These are phyloP conservation scores for Triticum aestivum DNA, from an alignment of 176 grass and related monocot species.

Conservation along the genomic window IWGSC_CS_RefSeq_v2.1 NC_057804.1:615139991-615140490, in stretches of 20 bases:
- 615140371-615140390: no score
- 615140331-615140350: not conserved
- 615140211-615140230: not conserved
- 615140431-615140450: no score
- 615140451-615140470: no score
- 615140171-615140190: not conserved
- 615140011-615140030: slow-evolving; percentile 22
- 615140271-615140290: not conserved
- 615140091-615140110: slow-evolving; percentile 33
- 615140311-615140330: not conserved
- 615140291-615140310: not conserved
- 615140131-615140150: not conserved
- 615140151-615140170: slow-evolving; percentile 25
- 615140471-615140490: no score
- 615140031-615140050: not conserved
- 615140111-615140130: slow-evolving; percentile 3
- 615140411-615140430: no score
- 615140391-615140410: no score
- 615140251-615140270: not conserved
- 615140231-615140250: slow-evolving; percentile 7
- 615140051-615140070: not conserved
- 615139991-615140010: slow-evolving; percentile 31
- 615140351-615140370: no score
- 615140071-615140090: slow-evolving; percentile 26
- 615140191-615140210: not conserved